Base-by-base conservation (phyloP, 495 filamentous ascomycete species). In the Aspergillus bridgeri region DNA sequence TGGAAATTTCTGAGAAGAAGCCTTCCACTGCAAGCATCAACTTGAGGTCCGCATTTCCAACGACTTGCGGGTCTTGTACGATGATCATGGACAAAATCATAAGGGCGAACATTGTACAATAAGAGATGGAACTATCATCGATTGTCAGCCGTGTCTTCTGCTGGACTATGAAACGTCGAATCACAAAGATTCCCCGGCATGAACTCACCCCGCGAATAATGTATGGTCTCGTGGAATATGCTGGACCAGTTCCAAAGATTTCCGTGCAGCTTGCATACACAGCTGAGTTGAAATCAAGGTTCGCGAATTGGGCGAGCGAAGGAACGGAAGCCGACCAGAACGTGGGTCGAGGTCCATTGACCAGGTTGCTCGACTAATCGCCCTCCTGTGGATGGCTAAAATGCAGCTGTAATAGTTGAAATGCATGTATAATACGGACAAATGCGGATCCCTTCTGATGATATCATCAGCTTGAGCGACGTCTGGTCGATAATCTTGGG, bases 331-430 rank as follows among this genome's bases (percentile, higher is more conserved):
- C n/a, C 18, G 24, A 29, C 3, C 3, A 42, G n/a, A 29, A 13
- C 25, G 13, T 7, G 50, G 29, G n/a, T 53, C 50, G n/a, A 53
- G 29, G n/a, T 33, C 8, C 50, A 53, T 53, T 6, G 17, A 19
- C 50, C 50, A 53, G 2, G 24, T 42, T 19, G 50, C 50, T 15
- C 24, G 25, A 33, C 13, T 29, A 8, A 53, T 53, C 6, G 20
- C 50, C 21, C 19, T 22, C 11, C 50, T 22, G 29, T 42, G 50
- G 7, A 53, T 42, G 3, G 29, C 33, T 15, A 53, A 20, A 19
- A 53, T 8, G 27, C 50, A 53, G 21, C 5, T 11, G 29, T 53
- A 53, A 21, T 53, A 33, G 29, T 29, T 53, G 13, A 53, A 53
- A 53, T 53, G 50, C 7, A 38, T 9, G 33, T 53, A 33, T 1